These are phyloP conservation scores for Mycena venus DNA, from an alignment of 768 basidiomycete genomes.

Conservation along the genomic window DNA sequence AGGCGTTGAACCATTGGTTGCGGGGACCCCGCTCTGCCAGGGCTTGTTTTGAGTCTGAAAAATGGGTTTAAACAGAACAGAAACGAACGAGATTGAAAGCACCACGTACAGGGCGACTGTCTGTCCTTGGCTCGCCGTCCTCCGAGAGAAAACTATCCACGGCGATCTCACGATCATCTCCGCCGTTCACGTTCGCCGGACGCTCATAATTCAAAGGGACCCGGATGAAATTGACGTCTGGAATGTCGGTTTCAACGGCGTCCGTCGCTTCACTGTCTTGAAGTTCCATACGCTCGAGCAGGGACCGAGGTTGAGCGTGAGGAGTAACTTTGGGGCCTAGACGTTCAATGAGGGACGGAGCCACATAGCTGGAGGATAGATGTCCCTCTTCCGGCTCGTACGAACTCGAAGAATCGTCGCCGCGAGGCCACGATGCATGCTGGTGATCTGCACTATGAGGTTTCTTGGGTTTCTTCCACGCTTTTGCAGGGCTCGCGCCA, in stretches of 20 bases:
- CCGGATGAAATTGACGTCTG: not conserved
- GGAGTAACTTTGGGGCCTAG: slow-evolving; percentile 14
- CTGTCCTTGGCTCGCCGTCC: not conserved
- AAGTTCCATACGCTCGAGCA: slow-evolving; percentile 26
- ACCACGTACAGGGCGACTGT: not conserved
- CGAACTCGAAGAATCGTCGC: not conserved
- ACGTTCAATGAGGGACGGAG: slow-evolving; percentile 24
- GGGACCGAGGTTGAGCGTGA: not conserved
- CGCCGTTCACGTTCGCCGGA: not conserved
- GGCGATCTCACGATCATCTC: not conserved
- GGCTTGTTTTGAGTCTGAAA: not conserved
- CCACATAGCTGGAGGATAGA: not conserved
- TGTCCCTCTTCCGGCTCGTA: not conserved
- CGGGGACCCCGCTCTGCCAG: not conserved
- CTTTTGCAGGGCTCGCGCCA: not conserved
- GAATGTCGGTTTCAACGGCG: not conserved
- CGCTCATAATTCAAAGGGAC: not conserved
- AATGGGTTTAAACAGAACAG: not conserved
- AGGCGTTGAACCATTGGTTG: not conserved
- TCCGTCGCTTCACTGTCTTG: not conserved
- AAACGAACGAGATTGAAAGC: not conserved
- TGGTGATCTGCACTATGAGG: not conserved
- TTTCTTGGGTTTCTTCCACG: slow-evolving; percentile 17
- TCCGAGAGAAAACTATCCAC: not conserved
- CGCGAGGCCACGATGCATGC: not conserved